These are phyloP conservation scores for Anastatica hierochuntica DNA, from an alignment of 345 rosid species.

Conservation along the genomic window DNA sequence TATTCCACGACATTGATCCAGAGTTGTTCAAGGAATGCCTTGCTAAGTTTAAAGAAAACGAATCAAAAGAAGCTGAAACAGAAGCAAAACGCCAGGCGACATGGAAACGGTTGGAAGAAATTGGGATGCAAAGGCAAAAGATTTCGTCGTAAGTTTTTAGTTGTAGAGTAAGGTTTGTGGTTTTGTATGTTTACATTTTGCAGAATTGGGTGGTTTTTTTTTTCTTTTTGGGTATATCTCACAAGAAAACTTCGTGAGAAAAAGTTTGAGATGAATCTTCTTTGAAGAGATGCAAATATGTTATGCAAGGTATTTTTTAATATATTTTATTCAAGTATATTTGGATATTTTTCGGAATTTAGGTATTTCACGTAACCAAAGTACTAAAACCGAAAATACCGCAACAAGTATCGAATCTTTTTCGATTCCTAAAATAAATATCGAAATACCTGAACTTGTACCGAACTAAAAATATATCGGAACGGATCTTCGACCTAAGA, in stretches of 20 bases:
- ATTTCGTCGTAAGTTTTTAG: slow-evolving; percentile 13
- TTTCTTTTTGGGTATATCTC: not conserved
- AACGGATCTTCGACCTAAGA: no score
- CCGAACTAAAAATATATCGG: no score
- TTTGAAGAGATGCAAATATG: no score
- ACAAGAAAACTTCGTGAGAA: not conserved
- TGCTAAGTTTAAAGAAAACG: slow-evolving; percentile 41
- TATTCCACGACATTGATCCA: slow-evolving; percentile 55
- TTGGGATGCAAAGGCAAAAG: slow-evolving; percentile 26
- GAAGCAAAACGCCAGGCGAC: slow-evolving; percentile 40
- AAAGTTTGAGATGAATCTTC: no score
- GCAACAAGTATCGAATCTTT: no score
- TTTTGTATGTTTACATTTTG: slow-evolving; percentile 13
- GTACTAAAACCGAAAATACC: no score
- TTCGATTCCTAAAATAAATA: no score
- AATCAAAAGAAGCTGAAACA: slow-evolving; percentile 37
- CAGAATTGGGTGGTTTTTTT: not conserved
- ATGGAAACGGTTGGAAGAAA: slow-evolving; percentile 63
- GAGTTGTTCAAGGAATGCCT: slow-evolving; percentile 56
- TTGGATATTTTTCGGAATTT: no score
- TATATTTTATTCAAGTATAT: no score
- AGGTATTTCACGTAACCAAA: no score
- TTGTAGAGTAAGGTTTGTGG: slow-evolving; percentile 21
- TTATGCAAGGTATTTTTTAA: no score
- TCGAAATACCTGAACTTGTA: no score